Conservation (phyloP, 2,329 filamentous ascomycete species). For the Ophiostoma australiae region DNA sequence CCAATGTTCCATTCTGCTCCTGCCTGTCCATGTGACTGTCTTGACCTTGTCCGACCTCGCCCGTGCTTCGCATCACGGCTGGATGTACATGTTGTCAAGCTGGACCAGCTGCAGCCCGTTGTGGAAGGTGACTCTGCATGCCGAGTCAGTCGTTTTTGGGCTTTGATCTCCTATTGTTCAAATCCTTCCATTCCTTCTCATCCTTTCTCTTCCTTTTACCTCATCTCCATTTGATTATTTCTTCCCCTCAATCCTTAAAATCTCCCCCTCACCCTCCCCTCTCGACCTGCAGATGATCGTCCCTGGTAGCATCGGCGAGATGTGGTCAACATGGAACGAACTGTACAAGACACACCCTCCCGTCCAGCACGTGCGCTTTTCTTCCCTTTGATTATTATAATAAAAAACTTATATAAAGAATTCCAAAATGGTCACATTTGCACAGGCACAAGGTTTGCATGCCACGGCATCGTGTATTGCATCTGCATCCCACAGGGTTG, state of each 20-base stretch:
- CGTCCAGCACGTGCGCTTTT: not conserved
- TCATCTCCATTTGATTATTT: not conserved
- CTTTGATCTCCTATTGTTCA: not conserved
- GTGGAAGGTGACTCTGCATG: slow-evolving; percentile 18
- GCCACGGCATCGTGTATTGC: not conserved
- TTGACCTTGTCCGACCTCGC: not conserved
- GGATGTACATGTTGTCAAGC: not conserved
- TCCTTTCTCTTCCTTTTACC: not conserved
- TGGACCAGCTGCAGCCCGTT: slow-evolving; percentile 16
- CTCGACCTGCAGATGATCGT: not conserved
- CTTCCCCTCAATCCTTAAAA: not conserved
- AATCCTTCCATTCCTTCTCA: not conserved
- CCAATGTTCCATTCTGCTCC: not conserved
- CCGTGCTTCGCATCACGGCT: not conserved
- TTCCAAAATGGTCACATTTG: not conserved
- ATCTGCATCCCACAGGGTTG: not conserved
- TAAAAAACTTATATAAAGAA: too few species aligned
- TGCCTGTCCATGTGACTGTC: not conserved
- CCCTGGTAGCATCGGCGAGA: not conserved
- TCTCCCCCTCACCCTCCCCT: not conserved
- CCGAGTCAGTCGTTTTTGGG: not conserved
- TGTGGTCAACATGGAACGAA: not conserved
- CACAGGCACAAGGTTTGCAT: not conserved
- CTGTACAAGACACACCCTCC: not conserved
- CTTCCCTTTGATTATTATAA: not conserved